Base-by-base conservation (phyloP, 2,329 filamentous ascomycete genomes). In the Scopulariopsis brevicaulis region DNA sequence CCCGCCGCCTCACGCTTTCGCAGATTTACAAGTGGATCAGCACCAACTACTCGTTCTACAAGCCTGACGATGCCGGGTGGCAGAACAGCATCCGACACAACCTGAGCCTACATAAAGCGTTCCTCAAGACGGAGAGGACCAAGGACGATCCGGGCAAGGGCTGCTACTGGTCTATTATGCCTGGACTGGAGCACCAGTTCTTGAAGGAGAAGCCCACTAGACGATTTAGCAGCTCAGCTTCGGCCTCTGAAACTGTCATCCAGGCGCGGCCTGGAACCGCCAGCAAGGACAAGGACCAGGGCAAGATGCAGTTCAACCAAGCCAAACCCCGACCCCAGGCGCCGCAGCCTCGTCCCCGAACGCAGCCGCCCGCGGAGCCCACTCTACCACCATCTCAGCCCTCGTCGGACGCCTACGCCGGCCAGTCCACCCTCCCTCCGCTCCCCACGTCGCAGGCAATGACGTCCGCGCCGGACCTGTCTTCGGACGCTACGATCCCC, bases 1-100 rank as follows among this genome's bases (percentile, higher is more conserved):
- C 86, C 61, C 85, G 91, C 60, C 87, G 89, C 56, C 78, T 97
- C 61, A 97, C 94, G 1, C 80, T 99, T 20, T 85, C 91, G 28
- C 91, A 96, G 71, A 99, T 99, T 64, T 99, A 97, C 80, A 96
- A 96, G 69, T 99, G 94, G 93, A 97, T 99, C 65, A 95, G 90
- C n/a, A 90, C 95, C 69, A 92, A 87, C 20, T 97, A 89, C 69
- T 85, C 83, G 5, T 96, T 93, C 73, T 99, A 97, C 75, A 86
- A 83, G 64, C 82, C 84, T 51, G 82, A 86, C 58, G 91, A 96
- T 65, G 85, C 89, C 12, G 93, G 94, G 62, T 99, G 94, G 94
- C 93, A 97, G 73, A 99, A 99, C 72, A 97, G 94, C 75, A 99
- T 99, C 70, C 88, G 94, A 37, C 94, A 99, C 73, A 99, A 99